Percentiles rank a stretch among this genome's conserved stretches.
These are phyloP conservation scores for Hordeum vulgare DNA, from an alignment of 176 grass and related monocot species.

Conservation along the genomic window MorexV3_pseudomolecules_assembly NC_058523.1:556220251-556220750, in stretches of 20 bases:
- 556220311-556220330: constrained; percentile 27
- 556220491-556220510: background rate
- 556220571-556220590: no score
- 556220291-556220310: constrained; percentile 9
- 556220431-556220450: background rate
- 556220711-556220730: no score
- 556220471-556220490: background rate
- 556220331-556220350: background rate
- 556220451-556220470: background rate
- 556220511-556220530: no score
- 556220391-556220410: constrained; percentile 15
- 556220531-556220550: no score
- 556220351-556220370: constrained; percentile 12
- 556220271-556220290: constrained; percentile 17
- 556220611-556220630: no score
- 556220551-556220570: no score
- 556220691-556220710: no score
- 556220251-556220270: constrained; percentile 11
- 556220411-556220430: background rate
- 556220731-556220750: no score
- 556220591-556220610: no score
- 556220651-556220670: no score
- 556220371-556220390: background rate
- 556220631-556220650: no score
- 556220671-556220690: no score